A percentile compares a stretch with the other conserved stretches of the same genome.
Conservation (phyloP, 2,329 filamentous ascomycete genomes). For the Ophiocordyceps camponoti-saundersi region DNA sequence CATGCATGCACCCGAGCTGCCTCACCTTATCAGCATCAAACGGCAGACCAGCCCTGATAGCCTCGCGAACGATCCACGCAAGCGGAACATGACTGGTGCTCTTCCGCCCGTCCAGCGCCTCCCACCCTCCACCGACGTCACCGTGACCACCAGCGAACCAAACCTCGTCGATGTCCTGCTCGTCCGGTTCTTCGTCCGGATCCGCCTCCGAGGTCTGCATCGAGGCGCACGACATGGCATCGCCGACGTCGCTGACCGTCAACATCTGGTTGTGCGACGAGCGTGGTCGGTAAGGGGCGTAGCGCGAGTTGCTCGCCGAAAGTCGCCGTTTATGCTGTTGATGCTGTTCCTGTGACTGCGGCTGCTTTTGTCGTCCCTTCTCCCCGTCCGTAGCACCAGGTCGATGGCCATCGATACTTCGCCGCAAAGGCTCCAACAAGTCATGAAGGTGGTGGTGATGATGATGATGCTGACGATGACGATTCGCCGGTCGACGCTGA, state of each 20-base stretch:
- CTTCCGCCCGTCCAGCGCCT: constrained; percentile 35
- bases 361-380: not conserved
- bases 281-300: constrained; percentile 23
- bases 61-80: constrained; percentile 50
- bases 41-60: constrained; percentile 44
- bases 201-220: constrained; percentile 11
- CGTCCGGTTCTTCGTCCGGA: constrained; percentile 21
- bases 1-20: constrained; percentile 39
- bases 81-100: constrained; percentile 51
- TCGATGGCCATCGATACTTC: constrained; percentile 3
- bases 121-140: constrained; percentile 67
- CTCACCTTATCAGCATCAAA: constrained; percentile 55
- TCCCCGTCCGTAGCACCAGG: not conserved
- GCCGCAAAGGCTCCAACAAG: constrained; percentile 5
- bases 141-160: constrained; percentile 70
- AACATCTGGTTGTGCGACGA: constrained; percentile 18
- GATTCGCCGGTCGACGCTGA: constrained; percentile 16
- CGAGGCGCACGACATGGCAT: constrained; percentile 14
- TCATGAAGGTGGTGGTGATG: constrained; percentile 7
- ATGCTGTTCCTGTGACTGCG: not conserved
- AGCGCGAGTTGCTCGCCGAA: constrained; percentile 7
- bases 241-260: constrained; percentile 7
- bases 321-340: constrained; percentile 1
- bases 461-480: constrained; percentile 9
- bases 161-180: constrained; percentile 61